Base-by-base conservation (phyloP, 805 yeast genomes). In the Ogataea corticis region DNA sequence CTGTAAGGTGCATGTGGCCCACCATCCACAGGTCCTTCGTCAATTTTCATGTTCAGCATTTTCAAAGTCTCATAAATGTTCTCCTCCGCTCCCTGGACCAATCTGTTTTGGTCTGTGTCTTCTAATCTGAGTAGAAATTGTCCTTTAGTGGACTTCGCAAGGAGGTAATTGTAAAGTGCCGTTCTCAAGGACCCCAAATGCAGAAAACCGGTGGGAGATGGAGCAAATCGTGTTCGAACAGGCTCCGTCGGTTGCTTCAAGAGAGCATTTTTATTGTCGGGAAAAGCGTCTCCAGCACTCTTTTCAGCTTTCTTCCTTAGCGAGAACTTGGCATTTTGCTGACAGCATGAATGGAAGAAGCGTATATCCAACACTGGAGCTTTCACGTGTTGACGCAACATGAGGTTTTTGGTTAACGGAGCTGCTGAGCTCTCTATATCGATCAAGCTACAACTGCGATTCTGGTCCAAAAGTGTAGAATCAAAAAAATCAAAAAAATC, bases 161-260 rank as follows among this genome's bases (percentile, higher is more conserved):
- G 67, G 14, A 94, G 65, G 57, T 83, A 94, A 64, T 94, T 94
- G 67, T 89, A 94, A 15, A 94, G 66, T 0, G 98, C 98, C 0
- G 99, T 94, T 62, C 99, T 70, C 37, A 94, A 62, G 0, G 97
- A 91, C 0, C 99, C 99, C 48, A 94, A 63, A 62, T 94, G 99
- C n/a, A 94, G 71, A 50, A 79, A 79, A 0, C 99, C 99, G 0
- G 99, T 94, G 1, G 99, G 99, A 2, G 97, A 90, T 0, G 99
- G 99, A 0, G 99, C 99, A 66, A 94, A 94, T 52, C 99, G 69
- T 1, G 98, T 87, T 52, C 97, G 67, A 0, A 82, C 95, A 0
- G 94, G 89, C 0, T 48, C 29, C 1, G 46, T 52, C 1, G 82
- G 80, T 36, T 73, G 52, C 7, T 15, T 9, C 35, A 37, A 13